Evolutionary conservation across 1,139 yeast genomes (phyloP).

Genomic region (Candida neerlandica): DNA sequence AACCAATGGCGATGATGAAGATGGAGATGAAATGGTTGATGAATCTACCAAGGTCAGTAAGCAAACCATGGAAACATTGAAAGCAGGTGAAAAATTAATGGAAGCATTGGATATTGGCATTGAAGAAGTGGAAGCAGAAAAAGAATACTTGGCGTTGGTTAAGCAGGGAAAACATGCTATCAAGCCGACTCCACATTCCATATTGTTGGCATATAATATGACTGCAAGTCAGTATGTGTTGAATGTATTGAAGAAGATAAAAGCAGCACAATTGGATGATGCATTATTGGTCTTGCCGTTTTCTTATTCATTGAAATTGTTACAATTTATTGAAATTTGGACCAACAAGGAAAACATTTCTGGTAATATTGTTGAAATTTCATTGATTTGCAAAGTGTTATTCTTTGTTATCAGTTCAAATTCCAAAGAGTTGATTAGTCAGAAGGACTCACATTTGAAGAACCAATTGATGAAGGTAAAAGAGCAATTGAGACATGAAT

Average conservation of each 20-base stretch:
- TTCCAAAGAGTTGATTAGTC: conserved; percentile 71
- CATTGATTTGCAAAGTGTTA: conserved; percentile 71
- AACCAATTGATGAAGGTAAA: conserved; percentile 62
- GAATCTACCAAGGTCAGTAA: conserved; percentile 70
- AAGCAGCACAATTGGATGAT: conserved; percentile 86
- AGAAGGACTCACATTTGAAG: conserved; percentile 63
- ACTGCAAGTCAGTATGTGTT: conserved; percentile 80
- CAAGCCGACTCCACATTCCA: conserved; percentile 67
- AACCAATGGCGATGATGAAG: conserved; percentile 30
- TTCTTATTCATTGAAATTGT: conserved; percentile 71
- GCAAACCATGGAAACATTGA: conserved; percentile 88
- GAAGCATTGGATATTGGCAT: conserved; percentile 89
- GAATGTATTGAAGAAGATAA: conserved; percentile 67
- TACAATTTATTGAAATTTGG: conserved; percentile 78
- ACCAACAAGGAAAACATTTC: conserved; percentile 51
- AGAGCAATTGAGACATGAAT: conserved; percentile 53
- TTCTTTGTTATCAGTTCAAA: conserved; percentile 74
- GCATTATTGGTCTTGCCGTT: conserved; percentile 90
- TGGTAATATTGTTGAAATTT: conserved; percentile 50
- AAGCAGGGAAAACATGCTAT: conserved; percentile 48
- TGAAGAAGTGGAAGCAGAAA: conserved; percentile 65
- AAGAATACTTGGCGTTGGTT: conserved; percentile 44
- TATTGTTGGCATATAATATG: conserved; percentile 69
- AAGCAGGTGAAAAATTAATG: conserved; percentile 91
- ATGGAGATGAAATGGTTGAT: conserved; percentile 51